phyloP scores from a whole-genome alignment of 2,329 filamentous ascomycete genomes.

The Ophiostoma piceae region DNA sequence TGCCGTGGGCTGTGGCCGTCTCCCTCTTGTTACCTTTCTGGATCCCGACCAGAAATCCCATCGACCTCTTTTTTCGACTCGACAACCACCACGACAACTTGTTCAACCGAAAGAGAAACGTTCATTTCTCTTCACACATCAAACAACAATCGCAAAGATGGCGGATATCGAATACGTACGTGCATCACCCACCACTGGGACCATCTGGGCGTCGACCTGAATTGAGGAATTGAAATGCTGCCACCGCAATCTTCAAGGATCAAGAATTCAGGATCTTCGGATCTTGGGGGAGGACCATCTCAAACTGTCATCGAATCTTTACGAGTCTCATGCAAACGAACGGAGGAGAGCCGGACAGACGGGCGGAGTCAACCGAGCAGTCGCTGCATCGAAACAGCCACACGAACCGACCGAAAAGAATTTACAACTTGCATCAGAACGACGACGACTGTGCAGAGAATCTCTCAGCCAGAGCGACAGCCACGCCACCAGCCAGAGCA shows the following conservation, averaged over 20 bases:
- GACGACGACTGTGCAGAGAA: not conserved
- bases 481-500: not conserved
- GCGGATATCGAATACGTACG: constrained; percentile 53
- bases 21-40: constrained; percentile 10
- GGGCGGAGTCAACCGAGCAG: not conserved
- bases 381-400: not conserved
- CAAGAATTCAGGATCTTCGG: not conserved
- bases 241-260: not conserved
- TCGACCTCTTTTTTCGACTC: constrained; percentile 17
- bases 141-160: constrained; percentile 57
- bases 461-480: not conserved
- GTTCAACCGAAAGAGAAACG: constrained; percentile 25
- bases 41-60: constrained; percentile 5
- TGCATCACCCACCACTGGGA: constrained; percentile 20
- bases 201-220: not conserved
- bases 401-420: not conserved
- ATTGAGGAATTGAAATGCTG: not conserved
- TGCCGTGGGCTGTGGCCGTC: constrained; percentile 10
- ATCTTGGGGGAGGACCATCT: constrained; percentile 7
- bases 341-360: not conserved
- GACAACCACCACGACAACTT: constrained; percentile 20
- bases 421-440: not conserved
- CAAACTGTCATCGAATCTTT: constrained; percentile 6
- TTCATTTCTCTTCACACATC: constrained; percentile 21
- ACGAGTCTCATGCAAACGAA: not conserved